Evolutionary conservation across 768 basidiomycete genomes (phyloP), one percentile per base, ranked within the genome.

Genomic region (Tulasnella sp.): DNA sequence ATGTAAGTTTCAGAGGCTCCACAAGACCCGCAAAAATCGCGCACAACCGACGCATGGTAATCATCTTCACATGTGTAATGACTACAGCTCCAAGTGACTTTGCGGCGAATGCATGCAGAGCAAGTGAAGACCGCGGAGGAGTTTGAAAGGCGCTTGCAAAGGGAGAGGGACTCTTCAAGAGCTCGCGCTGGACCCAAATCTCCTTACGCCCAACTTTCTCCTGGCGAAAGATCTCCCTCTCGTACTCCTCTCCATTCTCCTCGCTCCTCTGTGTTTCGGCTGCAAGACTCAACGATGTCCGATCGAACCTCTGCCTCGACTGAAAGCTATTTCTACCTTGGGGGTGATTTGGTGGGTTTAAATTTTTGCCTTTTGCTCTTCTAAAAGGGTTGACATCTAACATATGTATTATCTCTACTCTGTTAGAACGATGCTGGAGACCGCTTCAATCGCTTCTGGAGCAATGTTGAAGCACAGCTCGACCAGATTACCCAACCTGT

Each of bases 391-490:
- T 46, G 8, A 28, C 20, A 69, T 31, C 3, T 69, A 20, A 76
- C 8, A 40, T 54, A 60, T 50, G 42, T 50, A 14, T 42, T 6
- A 40, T 76, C 84, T 85, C 83, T 83, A 79, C 12, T 54, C 48
- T 12, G 72, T 18, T 73, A 93, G 93, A 92, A 92, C 81, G 95
- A 96, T 83, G 92, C 94, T 2, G 91, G 93, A 5, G 95, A 96
- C 83, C 92, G 94, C 6, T 96, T 96, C 87, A 94, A 95, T 84
- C 90, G 94, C 83, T 96, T 96, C 84, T 96, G 95, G 95, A 91
- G 90, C 83, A 93, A 93, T 75, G 93, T 95, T 88, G 94, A 96
- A 85, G 93, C 92, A 58, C 92, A 95, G 91, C 85, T 96, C 72
- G 94, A 96, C 83, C 93, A 94, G 83, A 88, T 96, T n/a, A 93